Evolutionary conservation across 768 basidiomycete species (phyloP).

Genomic region (Boletus reticulatus): DNA sequence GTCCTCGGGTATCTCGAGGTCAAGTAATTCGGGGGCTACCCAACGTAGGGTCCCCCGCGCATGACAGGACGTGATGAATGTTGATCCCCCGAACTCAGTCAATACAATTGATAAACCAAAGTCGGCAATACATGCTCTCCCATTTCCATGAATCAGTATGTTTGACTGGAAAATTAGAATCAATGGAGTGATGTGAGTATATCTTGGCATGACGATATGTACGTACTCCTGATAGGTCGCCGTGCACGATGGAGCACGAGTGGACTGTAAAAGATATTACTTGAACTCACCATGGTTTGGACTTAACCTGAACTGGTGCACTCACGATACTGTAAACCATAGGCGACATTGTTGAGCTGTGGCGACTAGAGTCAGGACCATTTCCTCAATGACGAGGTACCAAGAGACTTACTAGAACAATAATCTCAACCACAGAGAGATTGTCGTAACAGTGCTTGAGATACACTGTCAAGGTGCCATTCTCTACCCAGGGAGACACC

Average conservation of each 20-base stretch:
- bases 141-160: constrained; percentile 36
- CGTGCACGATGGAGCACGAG: neutral
- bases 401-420: neutral
- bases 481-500: too few relatives aligned
- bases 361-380: neutral
- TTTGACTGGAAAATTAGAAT: constrained; percentile 33
- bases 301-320: neutral
- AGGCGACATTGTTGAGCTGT: constrained; percentile 11
- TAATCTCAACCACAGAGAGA: neutral
- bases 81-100: neutral
- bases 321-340: constrained; percentile 14
- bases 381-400: neutral
- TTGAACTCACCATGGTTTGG: too few relatives aligned
- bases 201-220: too few relatives aligned
- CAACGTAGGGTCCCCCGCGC: constrained; percentile 9
- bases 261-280: constrained; percentile 6
- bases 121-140: neutral
- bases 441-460: too few relatives aligned
- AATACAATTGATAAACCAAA: constrained; percentile 3
- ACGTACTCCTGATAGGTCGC: constrained; percentile 16
- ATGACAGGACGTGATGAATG: constrained; percentile 13
- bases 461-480: too few relatives aligned
- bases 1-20: too few relatives aligned
- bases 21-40: too few relatives aligned
- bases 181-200: neutral